A percentile compares a stretch with the other conserved stretches of the same genome.
phyloP scores from a whole-genome alignment of 2,329 filamentous ascomycete species.

The Lachnellula arida region DNA sequence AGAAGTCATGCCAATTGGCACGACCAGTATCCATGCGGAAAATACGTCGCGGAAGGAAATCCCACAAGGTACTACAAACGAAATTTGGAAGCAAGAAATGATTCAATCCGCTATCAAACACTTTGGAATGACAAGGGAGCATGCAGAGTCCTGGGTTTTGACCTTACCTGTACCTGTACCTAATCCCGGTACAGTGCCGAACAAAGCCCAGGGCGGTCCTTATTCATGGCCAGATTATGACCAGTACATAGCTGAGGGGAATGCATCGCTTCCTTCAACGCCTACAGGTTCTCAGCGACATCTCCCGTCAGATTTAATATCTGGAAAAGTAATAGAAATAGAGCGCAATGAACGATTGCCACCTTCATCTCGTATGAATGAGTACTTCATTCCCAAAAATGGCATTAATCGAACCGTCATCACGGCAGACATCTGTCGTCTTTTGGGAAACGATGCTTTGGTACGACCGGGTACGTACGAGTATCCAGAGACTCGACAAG shows the following conservation, averaged over 20 bases:
- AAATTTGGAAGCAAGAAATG: conserved; percentile 1
- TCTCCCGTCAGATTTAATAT: not conserved
- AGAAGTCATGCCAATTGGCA: no score
- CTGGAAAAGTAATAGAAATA: not conserved
- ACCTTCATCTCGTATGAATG: not conserved
- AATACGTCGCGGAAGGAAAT: no score
- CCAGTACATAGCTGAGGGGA: not conserved
- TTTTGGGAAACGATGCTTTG: not conserved
- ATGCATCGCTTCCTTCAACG: not conserved
- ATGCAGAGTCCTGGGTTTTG: not conserved
- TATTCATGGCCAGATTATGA: not conserved
- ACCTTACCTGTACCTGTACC: not conserved
- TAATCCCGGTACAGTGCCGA: not conserved
- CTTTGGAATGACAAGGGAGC: not conserved
- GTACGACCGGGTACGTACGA: not conserved
- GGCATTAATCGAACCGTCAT: not conserved
- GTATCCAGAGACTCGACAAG: not conserved
- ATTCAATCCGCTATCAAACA: not conserved
- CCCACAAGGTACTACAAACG: not conserved
- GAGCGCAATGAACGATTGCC: not conserved
- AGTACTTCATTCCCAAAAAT: not conserved
- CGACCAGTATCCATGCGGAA: no score
- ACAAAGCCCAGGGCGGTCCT: not conserved
- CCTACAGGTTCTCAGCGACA: not conserved
- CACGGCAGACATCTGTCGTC: not conserved